These are phyloP conservation scores for Lachancea waltii DNA, from an alignment of 805 yeast genomes.

Conservation along the genomic window DNA sequence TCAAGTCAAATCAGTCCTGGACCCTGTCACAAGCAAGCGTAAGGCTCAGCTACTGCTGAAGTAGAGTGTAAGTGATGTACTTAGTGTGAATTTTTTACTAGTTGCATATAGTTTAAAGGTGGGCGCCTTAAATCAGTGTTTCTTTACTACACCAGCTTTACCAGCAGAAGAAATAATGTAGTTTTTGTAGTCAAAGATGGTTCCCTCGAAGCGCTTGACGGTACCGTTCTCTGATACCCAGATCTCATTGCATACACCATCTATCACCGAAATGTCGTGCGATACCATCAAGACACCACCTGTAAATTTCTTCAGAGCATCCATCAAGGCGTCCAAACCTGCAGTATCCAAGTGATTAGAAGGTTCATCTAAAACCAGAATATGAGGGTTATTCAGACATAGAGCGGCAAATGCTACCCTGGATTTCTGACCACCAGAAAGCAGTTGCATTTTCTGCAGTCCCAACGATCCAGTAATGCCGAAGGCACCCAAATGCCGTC, in stretches of 20 bases:
- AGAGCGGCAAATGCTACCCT: slow-evolving; percentile 97
- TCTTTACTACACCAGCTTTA: slow-evolving; percentile 83
- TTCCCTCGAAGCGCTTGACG: slow-evolving; percentile 73
- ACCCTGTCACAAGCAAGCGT: slow-evolving; percentile 86
- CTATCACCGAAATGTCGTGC: slow-evolving; percentile 90
- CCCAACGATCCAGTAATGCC: slow-evolving; percentile 96
- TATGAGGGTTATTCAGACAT: slow-evolving; percentile 84
- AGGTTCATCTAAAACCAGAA: slow-evolving; percentile 92
- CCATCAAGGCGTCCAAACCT: slow-evolving; percentile 92
- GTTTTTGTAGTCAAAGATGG: slow-evolving; percentile 82
- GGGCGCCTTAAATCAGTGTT: slow-evolving; percentile 42
- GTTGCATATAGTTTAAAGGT: background rate
- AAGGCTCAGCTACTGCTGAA: slow-evolving; percentile 70
- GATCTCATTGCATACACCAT: slow-evolving; percentile 83
- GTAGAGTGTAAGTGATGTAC: too few species aligned
- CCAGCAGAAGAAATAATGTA: slow-evolving; percentile 75
- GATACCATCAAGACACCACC: slow-evolving; percentile 98
- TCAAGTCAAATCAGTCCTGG: slow-evolving; percentile 72
- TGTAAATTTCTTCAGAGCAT: slow-evolving; percentile 77
- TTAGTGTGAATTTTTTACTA: background rate
- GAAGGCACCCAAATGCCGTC: slow-evolving; percentile 93
- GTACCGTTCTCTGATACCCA: slow-evolving; percentile 91
- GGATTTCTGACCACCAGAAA: slow-evolving; percentile 98
- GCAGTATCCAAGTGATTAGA: slow-evolving; percentile 97
- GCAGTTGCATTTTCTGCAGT: slow-evolving; percentile 76